Evolutionary conservation across 1,284 basidiomycete genomes (phyloP).

Genomic region (Ceratobasidium theobromae): DNA sequence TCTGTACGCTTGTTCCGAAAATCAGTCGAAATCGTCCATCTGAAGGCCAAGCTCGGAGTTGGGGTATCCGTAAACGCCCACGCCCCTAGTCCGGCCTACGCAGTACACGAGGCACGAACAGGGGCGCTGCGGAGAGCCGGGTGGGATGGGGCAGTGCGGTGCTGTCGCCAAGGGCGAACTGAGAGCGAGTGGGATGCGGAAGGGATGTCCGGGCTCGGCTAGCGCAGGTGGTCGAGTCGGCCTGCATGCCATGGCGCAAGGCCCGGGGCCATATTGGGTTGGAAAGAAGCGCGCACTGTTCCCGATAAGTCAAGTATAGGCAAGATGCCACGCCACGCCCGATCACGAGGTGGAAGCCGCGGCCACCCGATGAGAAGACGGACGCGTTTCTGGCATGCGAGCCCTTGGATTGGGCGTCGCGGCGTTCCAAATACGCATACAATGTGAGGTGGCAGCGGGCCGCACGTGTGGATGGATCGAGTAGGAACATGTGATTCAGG

Average conservation of each 20-base stretch:
- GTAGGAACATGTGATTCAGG: background rate
- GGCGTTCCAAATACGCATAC: too few species aligned
- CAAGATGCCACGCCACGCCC: conserved; percentile 3
- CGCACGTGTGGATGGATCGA: background rate
- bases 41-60: background rate
- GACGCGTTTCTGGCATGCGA: too few species aligned
- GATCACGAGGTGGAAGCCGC: conserved; percentile 18
- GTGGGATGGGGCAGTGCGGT: background rate
- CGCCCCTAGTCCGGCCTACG: background rate
- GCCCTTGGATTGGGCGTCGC: too few species aligned
- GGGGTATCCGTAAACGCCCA: background rate
- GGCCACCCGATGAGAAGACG: background rate
- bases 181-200: background rate
- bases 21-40: background rate
- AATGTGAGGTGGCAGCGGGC: too few species aligned
- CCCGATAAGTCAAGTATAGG: conserved; percentile 15
- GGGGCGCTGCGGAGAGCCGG: background rate
- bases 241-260: too few species aligned
- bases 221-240: too few species aligned
- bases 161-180: background rate
- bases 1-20: conserved; percentile 3
- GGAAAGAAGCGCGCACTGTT: conserved; percentile 24
- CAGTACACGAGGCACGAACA: background rate
- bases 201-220: conserved; percentile 5
- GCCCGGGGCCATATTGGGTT: background rate